Percentiles rank a stretch among this genome's conserved stretches.
Evolutionary conservation across 495 filamentous ascomycete species (phyloP).

Genomic region (Massariosphaeria phaeospora): DNA sequence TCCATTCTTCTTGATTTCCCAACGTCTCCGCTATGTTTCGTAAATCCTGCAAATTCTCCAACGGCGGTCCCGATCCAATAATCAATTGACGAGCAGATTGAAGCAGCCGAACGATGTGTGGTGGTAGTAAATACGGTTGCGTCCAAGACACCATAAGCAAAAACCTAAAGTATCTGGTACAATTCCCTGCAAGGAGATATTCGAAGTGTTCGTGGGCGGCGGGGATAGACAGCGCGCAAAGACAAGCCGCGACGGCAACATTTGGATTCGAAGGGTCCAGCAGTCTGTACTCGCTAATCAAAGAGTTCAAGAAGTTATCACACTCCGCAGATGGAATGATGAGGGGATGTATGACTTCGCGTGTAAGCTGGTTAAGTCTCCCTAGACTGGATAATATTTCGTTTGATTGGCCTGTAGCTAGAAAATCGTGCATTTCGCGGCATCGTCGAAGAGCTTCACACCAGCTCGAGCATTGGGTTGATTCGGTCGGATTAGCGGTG

Average conservation of each 20-base stretch:
- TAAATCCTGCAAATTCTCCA: background rate
- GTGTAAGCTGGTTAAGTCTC: background rate
- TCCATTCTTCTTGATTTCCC: background rate
- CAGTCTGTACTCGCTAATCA: background rate
- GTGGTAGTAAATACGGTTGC: background rate
- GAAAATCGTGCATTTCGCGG: background rate
- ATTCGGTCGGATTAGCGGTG: background rate
- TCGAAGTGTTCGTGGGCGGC: background rate
- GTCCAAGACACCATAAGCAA: background rate
- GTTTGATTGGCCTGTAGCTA: background rate
- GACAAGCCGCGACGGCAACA: background rate
- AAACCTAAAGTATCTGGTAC: background rate
- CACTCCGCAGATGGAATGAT: background rate
- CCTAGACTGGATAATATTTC: background rate
- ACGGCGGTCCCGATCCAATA: background rate
- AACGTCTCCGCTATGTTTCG: background rate
- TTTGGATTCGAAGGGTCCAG: background rate
- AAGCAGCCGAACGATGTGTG: background rate
- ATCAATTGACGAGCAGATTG: background rate
- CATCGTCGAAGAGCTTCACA: background rate
- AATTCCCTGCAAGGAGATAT: background rate
- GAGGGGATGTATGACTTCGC: background rate
- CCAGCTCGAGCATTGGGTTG: background rate
- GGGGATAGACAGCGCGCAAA: background rate
- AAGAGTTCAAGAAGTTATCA: background rate